Percentiles rank a stretch among this genome's conserved stretches.
These are phyloP conservation scores for Quillaja saponaria DNA, from an alignment of 306 rosid genomes.

Conservation along the genomic window DNA sequence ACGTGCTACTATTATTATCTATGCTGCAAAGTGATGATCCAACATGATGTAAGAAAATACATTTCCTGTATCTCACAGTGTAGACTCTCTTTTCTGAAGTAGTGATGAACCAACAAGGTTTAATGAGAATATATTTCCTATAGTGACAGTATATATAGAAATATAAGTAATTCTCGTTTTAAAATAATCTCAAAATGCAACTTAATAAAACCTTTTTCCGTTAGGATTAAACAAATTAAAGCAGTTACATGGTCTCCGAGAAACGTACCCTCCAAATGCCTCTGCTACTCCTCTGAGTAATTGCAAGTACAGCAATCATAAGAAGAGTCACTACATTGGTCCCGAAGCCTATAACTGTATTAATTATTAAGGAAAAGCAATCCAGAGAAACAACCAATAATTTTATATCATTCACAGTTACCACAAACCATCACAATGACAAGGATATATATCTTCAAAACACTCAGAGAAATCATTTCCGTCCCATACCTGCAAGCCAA, in stretches of 20 bases:
- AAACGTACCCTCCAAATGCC: conserved; percentile 47
- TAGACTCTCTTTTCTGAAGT: too few relatives aligned
- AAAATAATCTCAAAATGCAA: background rate
- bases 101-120: too few relatives aligned
- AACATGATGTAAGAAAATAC: too few relatives aligned
- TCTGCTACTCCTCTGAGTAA: conserved; percentile 35
- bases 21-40: too few relatives aligned
- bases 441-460: conserved; percentile 84
- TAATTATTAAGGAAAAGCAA: conserved; percentile 55
- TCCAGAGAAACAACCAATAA: background rate
- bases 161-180: too few relatives aligned
- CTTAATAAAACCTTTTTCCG: background rate
- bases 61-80: too few relatives aligned
- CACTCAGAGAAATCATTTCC: conserved; percentile 63
- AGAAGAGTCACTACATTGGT: conserved; percentile 59
- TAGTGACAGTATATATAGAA: too few relatives aligned
- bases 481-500: conserved; percentile 77
- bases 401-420: conserved; percentile 6
- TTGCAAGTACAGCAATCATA: conserved; percentile 50
- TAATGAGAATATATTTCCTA: too few relatives aligned
- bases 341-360: conserved; percentile 69
- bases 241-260: too few relatives aligned
- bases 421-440: too few relatives aligned
- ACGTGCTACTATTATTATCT: too few relatives aligned
- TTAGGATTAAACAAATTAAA: too few relatives aligned